These are phyloP conservation scores for Parathielavia appendiculata DNA, from an alignment of 495 filamentous ascomycete species.

Conservation along the genomic window DNA sequence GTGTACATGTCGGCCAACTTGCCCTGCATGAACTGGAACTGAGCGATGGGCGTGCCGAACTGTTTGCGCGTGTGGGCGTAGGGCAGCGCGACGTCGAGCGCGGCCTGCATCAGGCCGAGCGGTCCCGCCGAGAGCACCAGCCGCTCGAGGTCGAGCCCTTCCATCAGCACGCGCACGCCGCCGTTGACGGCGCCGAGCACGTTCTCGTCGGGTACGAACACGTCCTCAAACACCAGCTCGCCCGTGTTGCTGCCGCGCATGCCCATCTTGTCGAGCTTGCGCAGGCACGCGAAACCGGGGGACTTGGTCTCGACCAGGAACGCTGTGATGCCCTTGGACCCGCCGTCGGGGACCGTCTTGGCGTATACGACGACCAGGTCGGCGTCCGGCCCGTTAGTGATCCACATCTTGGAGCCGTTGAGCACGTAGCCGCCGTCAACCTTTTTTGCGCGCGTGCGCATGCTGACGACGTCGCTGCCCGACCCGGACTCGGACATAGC, in stretches of 20 bases:
- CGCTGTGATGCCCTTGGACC: constrained; percentile 88
- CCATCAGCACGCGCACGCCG: constrained; percentile 90
- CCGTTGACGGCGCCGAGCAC: constrained; percentile 73
- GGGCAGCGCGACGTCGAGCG: constrained; percentile 79
- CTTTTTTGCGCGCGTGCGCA: constrained; percentile 77
- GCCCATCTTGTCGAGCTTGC: constrained; percentile 95
- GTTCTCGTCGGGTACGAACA: constrained; percentile 82
- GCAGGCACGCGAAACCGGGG: constrained; percentile 75
- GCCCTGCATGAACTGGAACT: constrained; percentile 90
- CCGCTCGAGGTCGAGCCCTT: constrained; percentile 89
- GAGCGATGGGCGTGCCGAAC: constrained; percentile 80
- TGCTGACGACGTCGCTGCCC: constrained; percentile 90
- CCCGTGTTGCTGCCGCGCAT: constrained; percentile 98
- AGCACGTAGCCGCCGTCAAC: constrained; percentile 83
- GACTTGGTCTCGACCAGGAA: constrained; percentile 75
- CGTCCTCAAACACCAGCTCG: constrained; percentile 85
- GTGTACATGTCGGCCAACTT: constrained; percentile 97
- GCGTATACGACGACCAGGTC: constrained; percentile 89
- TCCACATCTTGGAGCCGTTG: constrained; percentile 98
- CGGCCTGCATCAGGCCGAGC: constrained; percentile 89
- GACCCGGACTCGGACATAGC: constrained; percentile 94
- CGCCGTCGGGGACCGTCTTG: constrained; percentile 78
- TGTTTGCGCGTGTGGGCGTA: constrained; percentile 88
- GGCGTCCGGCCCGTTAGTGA: constrained; percentile 95
- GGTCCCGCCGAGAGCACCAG: constrained; percentile 90